Percentiles rank a stretch among this genome's conserved stretches.
These are phyloP conservation scores for Incumbomyces delicatus DNA, from an alignment of 2,329 filamentous ascomycete genomes.

Conservation along the genomic window DNA sequence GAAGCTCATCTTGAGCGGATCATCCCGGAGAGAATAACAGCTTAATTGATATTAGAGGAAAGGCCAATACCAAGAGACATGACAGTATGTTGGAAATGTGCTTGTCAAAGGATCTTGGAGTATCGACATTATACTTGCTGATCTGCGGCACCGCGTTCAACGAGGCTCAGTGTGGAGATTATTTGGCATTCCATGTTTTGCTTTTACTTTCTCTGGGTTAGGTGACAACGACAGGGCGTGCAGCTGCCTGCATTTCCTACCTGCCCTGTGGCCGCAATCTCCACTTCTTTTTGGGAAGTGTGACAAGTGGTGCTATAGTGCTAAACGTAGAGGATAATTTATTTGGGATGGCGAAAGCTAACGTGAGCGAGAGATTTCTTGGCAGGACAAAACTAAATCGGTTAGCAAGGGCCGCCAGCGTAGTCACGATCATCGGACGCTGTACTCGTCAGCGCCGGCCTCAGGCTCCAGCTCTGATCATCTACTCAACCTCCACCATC, in stretches of 20 bases:
- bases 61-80: background rate
- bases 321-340: no score
- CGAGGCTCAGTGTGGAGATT: background rate
- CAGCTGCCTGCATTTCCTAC: background rate
- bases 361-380: no score
- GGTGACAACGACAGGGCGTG: slow-evolving; percentile 3
- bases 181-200: slow-evolving; percentile 4
- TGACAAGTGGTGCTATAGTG: no score
- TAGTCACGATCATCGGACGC: no score
- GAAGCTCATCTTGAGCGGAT: slow-evolving; percentile 1
- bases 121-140: background rate
- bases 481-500: no score
- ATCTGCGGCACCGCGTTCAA: background rate
- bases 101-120: background rate
- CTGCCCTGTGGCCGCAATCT: background rate
- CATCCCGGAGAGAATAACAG: background rate
- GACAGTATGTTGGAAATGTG: background rate
- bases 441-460: no score
- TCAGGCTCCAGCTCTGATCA: no score
- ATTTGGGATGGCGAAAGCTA: no score
- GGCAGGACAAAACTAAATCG: no score
- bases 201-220: slow-evolving; percentile 2
- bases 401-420: no score
- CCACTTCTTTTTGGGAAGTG: no score
- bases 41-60: background rate